phyloP scores from a whole-genome alignment of 345 rosid genomes.

The Tarenaya hassleriana region DNA sequence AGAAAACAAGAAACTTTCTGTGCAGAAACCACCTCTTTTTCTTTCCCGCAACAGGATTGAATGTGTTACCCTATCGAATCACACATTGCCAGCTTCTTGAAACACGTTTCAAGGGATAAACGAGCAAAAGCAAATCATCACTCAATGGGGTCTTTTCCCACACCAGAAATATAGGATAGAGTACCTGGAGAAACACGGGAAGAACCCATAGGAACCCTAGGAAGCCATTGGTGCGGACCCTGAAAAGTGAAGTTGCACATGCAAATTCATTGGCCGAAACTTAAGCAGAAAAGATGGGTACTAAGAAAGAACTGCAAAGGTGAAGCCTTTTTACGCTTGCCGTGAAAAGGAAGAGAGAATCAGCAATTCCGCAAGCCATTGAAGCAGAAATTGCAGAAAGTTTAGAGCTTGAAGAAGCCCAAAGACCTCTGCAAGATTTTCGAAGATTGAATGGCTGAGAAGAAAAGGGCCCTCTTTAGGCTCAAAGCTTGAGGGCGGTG shows the following conservation, averaged over 20 bases:
- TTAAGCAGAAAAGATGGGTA: constrained; percentile 11
- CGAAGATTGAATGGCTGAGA: constrained; percentile 27
- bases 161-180: neutral
- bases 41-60: no score
- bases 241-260: constrained; percentile 30
- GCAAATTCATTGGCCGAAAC: constrained; percentile 18
- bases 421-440: constrained; percentile 7
- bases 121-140: neutral
- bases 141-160: neutral
- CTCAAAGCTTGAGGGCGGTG: no score
- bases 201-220: constrained; percentile 35
- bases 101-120: neutral
- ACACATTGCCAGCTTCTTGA: neutral
- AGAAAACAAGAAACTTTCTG: neutral
- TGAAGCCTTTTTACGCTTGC: constrained; percentile 28
- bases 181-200: constrained; percentile 58
- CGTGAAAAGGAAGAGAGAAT: constrained; percentile 50
- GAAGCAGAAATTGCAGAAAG: constrained; percentile 26
- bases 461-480: constrained; percentile 11
- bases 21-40: neutral
- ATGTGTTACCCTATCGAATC: neutral
- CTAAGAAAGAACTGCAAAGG: constrained; percentile 2
- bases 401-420: constrained; percentile 22
- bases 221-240: constrained; percentile 52
- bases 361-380: constrained; percentile 70